Conservation (phyloP, 306 rosid genomes). For the Sechiopsis laciniata region DNA sequence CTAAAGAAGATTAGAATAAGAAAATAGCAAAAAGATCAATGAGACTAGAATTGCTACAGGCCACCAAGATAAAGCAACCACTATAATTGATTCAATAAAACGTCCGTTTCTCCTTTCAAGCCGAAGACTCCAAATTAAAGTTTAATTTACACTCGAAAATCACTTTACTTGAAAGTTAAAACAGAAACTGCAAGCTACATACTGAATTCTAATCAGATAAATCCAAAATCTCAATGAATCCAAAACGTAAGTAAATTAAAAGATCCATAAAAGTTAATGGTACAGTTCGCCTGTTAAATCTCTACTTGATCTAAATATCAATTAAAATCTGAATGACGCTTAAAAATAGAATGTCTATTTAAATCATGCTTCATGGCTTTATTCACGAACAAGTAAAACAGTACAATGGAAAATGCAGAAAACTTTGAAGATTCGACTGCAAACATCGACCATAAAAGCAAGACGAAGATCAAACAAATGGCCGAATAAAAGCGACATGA, state of each 20-base stretch:
- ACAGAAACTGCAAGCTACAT: neutral
- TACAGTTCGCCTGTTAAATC: neutral
- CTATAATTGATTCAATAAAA: neutral
- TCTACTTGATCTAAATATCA: too few relatives aligned
- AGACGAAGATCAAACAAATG: neutral
- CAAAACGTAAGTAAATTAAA: neutral
- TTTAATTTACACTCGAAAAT: neutral
- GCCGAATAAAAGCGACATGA: neutral
- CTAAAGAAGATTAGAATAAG: neutral
- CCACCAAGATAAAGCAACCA: conserved; percentile 8
- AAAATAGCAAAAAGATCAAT: neutral
- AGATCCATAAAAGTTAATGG: neutral
- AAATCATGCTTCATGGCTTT: neutral
- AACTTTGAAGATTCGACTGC: neutral
- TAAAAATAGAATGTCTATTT: neutral
- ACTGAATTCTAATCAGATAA: neutral
- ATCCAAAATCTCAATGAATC: conserved; percentile 1
- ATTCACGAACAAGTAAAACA: neutral
- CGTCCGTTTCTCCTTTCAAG: neutral
- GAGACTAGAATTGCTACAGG: neutral
- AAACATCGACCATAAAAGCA: too few relatives aligned
- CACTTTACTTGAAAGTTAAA: neutral
- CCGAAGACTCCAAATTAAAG: neutral
- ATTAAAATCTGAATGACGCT: neutral
- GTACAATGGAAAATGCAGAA: neutral